Conservation (phyloP, 768 basidiomycete genomes). For the Kwoniella shandongensis region DNA sequence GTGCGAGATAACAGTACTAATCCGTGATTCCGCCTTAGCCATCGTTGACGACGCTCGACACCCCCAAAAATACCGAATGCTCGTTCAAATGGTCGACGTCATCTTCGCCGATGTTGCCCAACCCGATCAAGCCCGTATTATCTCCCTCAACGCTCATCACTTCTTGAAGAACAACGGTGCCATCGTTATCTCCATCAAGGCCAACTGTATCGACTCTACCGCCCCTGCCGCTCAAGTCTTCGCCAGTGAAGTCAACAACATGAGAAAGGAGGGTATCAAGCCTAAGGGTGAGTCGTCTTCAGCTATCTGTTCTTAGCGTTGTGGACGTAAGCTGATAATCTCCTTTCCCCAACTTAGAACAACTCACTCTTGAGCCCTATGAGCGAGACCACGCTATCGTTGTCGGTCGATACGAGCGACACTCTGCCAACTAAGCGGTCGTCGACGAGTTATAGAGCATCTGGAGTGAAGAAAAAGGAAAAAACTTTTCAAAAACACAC, state of each 20-base stretch:
- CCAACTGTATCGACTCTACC: slow-evolving; percentile 98
- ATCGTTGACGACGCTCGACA: slow-evolving; percentile 97
- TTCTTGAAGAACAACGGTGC: slow-evolving; percentile 96
- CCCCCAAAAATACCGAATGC: slow-evolving; percentile 96
- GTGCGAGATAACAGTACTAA: not conserved
- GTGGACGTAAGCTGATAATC: not conserved
- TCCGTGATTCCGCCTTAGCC: slow-evolving; percentile 48
- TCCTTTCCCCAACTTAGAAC: slow-evolving; percentile 56
- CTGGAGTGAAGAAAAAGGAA: too few species aligned
- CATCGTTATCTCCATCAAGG: slow-evolving; percentile 95
- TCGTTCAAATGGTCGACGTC: slow-evolving; percentile 90
- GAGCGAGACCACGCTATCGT: slow-evolving; percentile 55
- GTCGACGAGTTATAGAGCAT: not conserved
- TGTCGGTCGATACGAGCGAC: slow-evolving; percentile 52
- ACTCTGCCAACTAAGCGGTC: slow-evolving; percentile 27
- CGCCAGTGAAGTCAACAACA: slow-evolving; percentile 75
- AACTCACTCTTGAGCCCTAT: slow-evolving; percentile 80
- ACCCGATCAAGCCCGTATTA: slow-evolving; percentile 97
- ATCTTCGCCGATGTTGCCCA: slow-evolving; percentile 98
- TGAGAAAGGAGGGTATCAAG: slow-evolving; percentile 79
- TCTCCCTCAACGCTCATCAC: slow-evolving; percentile 84
- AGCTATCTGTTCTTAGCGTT: not conserved
- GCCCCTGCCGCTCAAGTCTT: slow-evolving; percentile 85
- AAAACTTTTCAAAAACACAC: too few species aligned
- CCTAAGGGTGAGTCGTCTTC: slow-evolving; percentile 62